Evolutionary conservation across 1,139 yeast species (phyloP).

Genomic region (Pichia sp.): DNA sequence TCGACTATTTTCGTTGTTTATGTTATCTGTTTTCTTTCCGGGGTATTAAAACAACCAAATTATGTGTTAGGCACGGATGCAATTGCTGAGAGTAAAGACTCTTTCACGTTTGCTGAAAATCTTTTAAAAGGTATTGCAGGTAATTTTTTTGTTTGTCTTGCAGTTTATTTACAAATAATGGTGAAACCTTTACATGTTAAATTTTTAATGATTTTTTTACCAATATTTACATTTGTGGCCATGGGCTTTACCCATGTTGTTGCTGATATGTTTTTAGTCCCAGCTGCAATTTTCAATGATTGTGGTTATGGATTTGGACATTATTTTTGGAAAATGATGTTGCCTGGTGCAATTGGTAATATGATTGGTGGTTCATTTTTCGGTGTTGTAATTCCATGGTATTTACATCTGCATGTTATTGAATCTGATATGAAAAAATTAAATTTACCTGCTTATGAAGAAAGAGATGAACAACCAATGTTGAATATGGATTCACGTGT

Average conservation of each 20-base stretch:
- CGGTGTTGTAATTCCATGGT: slow-evolving; percentile 59
- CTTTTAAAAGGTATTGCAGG: slow-evolving; percentile 65
- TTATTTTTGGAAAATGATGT: slow-evolving; percentile 64
- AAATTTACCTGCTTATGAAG: slow-evolving; percentile 59
- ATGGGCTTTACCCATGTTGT: slow-evolving; percentile 75
- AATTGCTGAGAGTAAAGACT: slow-evolving; percentile 42
- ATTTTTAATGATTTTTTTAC: slow-evolving; percentile 54
- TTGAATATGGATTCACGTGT: slow-evolving; percentile 71
- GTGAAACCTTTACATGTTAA: slow-evolving; percentile 79
- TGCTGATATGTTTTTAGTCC: slow-evolving; percentile 69
- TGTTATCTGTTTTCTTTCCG: slow-evolving; percentile 51
- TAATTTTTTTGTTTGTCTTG: slow-evolving; percentile 68
- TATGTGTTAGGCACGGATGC: slow-evolving; percentile 43
- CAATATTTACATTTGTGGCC: slow-evolving; percentile 66
- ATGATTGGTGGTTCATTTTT: slow-evolving; percentile 64
- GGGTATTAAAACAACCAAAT: slow-evolving; percentile 35
- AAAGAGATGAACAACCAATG: slow-evolving; percentile 75
- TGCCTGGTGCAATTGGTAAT: slow-evolving; percentile 67
- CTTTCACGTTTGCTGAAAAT: slow-evolving; percentile 47
- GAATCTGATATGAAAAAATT: slow-evolving; percentile 57
- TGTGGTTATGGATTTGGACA: slow-evolving; percentile 55
- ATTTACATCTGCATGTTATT: slow-evolving; percentile 60
- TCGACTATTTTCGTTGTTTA: slow-evolving; percentile 61
- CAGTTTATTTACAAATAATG: slow-evolving; percentile 68
- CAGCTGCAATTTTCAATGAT: slow-evolving; percentile 60